Percentiles rank a stretch among this genome's conserved stretches.
Conservation (phyloP, 352 stramenopile genomes). For the Thraustochytrium striatum region DNA sequence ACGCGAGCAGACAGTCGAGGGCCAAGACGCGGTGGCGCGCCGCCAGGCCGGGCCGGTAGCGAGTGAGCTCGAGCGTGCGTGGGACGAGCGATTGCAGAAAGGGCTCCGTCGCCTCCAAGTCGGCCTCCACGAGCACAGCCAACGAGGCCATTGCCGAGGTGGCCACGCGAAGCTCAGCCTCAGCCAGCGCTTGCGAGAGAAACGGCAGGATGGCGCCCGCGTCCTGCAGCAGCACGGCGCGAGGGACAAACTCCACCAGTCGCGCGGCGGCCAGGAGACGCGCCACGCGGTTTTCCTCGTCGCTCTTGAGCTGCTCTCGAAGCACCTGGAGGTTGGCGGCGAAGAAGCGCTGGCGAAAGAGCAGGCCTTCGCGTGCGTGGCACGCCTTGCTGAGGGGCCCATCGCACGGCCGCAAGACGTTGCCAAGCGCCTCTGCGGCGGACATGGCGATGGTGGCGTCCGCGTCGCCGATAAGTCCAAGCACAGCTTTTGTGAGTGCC, state of each 20-base stretch:
- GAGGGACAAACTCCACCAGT: slow-evolving; percentile 13
- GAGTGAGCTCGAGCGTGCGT: background rate
- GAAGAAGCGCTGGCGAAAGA: slow-evolving; percentile 32
- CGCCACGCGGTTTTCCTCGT: background rate
- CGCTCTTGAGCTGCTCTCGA: background rate
- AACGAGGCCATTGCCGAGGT: slow-evolving; percentile 25
- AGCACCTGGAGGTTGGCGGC: background rate
- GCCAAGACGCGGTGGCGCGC: slow-evolving; percentile 17
- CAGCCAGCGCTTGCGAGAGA: background rate
- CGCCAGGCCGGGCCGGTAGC: slow-evolving; percentile 3
- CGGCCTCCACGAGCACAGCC: background rate
- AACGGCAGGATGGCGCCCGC: slow-evolving; percentile 2
- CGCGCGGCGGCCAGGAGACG: slow-evolving; percentile 18
- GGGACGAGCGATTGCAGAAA: slow-evolving; percentile 13
- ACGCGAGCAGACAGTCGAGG: slow-evolving; percentile 10
- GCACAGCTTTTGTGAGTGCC: background rate
- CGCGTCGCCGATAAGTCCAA: background rate
- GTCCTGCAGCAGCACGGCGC: slow-evolving; percentile 22
- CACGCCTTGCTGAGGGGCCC: slow-evolving; percentile 9
- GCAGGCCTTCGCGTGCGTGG: slow-evolving; percentile 12
- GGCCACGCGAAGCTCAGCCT: background rate
- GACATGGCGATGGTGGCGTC: background rate
- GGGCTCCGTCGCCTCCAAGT: slow-evolving; percentile 2
- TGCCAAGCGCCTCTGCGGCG: slow-evolving; percentile 10
- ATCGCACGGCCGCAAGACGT: background rate